Evolutionary conservation across 2,329 filamentous ascomycete species (phyloP).

Genomic region (Nigrograna mackinnonii): DNA sequence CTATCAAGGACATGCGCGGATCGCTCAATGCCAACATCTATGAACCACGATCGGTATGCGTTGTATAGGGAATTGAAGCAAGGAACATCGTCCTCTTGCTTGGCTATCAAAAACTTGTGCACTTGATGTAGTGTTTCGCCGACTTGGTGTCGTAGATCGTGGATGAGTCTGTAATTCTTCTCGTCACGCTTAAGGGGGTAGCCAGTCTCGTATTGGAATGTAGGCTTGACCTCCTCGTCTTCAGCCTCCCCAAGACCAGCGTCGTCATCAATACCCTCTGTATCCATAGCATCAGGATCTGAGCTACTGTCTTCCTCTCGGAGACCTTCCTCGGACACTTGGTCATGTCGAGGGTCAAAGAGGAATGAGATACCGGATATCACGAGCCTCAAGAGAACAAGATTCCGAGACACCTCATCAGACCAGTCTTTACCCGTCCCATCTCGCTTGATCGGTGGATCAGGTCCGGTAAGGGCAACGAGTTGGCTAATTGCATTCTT

Average conservation of each 20-base stretch:
- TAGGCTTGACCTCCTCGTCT: conserved; percentile 80
- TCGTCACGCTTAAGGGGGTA: conserved; percentile 73
- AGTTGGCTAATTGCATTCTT: conserved; percentile 75
- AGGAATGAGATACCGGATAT: conserved; percentile 87
- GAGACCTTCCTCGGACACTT: conserved; percentile 31
- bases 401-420: conserved; percentile 88
- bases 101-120: conserved; percentile 78
- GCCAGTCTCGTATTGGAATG: conserved; percentile 86
- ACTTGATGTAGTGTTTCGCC: conserved; percentile 81
- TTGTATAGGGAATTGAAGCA: conserved; percentile 94
- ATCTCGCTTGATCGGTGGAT: conserved; percentile 82
- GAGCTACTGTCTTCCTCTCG: conserved; percentile 54
- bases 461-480: conserved; percentile 76
- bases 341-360: conserved; percentile 70
- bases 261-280: conserved; percentile 52
- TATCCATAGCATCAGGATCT: conserved; percentile 45
- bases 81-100: conserved; percentile 93
- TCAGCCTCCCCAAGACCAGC: conserved; percentile 67
- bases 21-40: conserved; percentile 93
- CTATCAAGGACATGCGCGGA: conserved; percentile 92
- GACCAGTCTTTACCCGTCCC: conserved; percentile 99
- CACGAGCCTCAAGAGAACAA: conserved; percentile 85
- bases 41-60: conserved; percentile 94
- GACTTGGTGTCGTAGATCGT: conserved; percentile 77
- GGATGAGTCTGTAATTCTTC: conserved; percentile 70